Percentiles rank a stretch among this genome's conserved stretches.
Conservation (phyloP, 495 filamentous ascomycete species). For the Umbilicaria muhlenbergii region DNA sequence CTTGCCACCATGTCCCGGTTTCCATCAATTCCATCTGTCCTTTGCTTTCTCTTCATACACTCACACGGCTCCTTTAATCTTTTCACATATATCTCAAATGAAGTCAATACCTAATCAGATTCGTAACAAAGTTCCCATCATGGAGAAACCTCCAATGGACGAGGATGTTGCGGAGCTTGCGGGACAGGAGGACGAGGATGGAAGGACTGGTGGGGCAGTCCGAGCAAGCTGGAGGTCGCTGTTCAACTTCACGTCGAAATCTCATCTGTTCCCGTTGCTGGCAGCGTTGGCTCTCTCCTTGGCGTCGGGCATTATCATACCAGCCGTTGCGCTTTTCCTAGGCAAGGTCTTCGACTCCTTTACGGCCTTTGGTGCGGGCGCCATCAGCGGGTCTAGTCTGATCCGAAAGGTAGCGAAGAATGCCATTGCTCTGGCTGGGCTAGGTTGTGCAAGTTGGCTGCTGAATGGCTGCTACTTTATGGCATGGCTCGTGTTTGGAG, state of each 20-base stretch:
- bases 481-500: constrained; percentile 60
- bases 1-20: too few species aligned
- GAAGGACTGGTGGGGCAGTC: constrained; percentile 10
- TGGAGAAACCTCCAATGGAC: constrained; percentile 7
- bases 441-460: constrained; percentile 51
- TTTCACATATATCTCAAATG: too few species aligned
- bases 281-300: constrained; percentile 39
- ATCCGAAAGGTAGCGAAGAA: constrained; percentile 38
- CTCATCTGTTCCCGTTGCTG: constrained; percentile 40
- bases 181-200: constrained; percentile 6
- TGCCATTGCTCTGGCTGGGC: constrained; percentile 36
- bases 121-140: too few species aligned
- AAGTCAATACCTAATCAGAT: too few species aligned
- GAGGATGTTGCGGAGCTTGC: constrained; percentile 5
- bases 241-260: constrained; percentile 53
- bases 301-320: constrained; percentile 43
- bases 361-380: constrained; percentile 44
- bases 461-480: constrained; percentile 47
- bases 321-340: constrained; percentile 52
- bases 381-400: constrained; percentile 31
- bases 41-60: too few species aligned
- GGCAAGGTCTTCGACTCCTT: constrained; percentile 65
- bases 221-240: constrained; percentile 34
- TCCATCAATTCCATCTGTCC: too few species aligned
- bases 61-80: too few species aligned